These are phyloP conservation scores for Chalara sp. DNA, from an alignment of 2,329 filamentous ascomycete genomes.

Conservation along the genomic window DNA sequence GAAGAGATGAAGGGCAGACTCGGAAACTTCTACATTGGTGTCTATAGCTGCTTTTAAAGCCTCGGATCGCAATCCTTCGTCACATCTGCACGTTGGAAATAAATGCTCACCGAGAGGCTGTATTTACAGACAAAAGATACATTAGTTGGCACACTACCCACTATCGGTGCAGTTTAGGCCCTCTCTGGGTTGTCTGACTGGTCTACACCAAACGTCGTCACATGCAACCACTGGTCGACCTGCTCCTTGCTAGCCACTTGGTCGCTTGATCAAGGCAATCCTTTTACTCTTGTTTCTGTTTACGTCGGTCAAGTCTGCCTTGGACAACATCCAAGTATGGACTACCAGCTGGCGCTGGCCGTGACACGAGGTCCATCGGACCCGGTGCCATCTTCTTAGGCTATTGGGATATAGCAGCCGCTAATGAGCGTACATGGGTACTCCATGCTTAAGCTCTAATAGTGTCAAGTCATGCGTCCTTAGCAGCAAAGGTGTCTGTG, in stretches of 20 bases:
- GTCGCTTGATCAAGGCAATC: background rate
- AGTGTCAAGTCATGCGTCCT: background rate
- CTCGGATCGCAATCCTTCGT: background rate
- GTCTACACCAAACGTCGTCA: background rate
- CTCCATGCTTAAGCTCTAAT: background rate
- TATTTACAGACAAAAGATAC: background rate
- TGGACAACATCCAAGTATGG: background rate
- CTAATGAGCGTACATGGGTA: background rate
- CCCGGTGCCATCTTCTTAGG: background rate
- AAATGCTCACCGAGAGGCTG: background rate
- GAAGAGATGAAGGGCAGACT: no score
- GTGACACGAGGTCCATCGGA: background rate
- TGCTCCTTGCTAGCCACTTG: background rate
- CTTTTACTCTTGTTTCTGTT: background rate
- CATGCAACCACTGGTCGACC: background rate
- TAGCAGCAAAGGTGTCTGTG: background rate
- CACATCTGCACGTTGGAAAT: background rate
- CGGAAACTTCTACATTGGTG: no score
- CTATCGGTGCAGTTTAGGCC: background rate
- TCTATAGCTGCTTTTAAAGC: no score
- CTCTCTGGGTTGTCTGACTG: background rate
- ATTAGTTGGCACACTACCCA: background rate
- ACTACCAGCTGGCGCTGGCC: background rate
- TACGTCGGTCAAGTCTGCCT: background rate
- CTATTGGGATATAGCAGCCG: background rate